Evolutionary conservation across 2,329 filamentous ascomycete genomes (phyloP), one percentile per base, ranked within the genome.

Genomic region (Madurella mycetomatis): DNA sequence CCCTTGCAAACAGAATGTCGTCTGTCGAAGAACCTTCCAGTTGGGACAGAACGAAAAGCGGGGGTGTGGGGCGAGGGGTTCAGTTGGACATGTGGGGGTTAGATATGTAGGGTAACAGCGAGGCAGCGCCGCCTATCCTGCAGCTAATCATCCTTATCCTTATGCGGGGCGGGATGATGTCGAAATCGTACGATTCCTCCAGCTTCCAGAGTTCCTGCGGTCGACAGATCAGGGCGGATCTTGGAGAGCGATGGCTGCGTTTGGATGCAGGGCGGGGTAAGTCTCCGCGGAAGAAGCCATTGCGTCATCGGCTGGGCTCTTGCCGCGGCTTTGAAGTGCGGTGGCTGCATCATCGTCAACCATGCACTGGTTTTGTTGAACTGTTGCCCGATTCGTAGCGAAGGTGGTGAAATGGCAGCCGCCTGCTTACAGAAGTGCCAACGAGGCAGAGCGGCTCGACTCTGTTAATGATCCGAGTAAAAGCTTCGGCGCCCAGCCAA

Each of bases 101-200:
- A 49, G n/a, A n/a, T n/a, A n/a, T n/a, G 34, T 34, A 16, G 46
- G 34, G 32, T 39, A 32, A 25, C 25, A 25, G 25, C 25, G 7
- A 25, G 25, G 25, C 25, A 25, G 7, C 25, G 25, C 25, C 25
- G 25, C 25, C 7, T 25, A 16, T 16, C 7, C 25, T 47, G 15
- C 46, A 41, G 2, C 11, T 13, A 18, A 30, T 8, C 37, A 19
- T 9, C 9, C 8, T 9, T 4, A 37, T 25, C 4, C 7, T 30
- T 11, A 8, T 15, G 11, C 15, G 19, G 16, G 43, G 40, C 15
- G 15, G 18, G 18, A 47, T 46, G 51, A 49, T 55, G 53, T 50
- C 37, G 40, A 41, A 47, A 51, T 55, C 42, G n/a, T 51, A 43
- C 43, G 52, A 54, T 47, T 37, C 13, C 25, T 25, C 25, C 25